Evolutionary conservation across 352 stramenopile genomes (phyloP).

Genomic region (Globisporangium radiosum): DNA sequence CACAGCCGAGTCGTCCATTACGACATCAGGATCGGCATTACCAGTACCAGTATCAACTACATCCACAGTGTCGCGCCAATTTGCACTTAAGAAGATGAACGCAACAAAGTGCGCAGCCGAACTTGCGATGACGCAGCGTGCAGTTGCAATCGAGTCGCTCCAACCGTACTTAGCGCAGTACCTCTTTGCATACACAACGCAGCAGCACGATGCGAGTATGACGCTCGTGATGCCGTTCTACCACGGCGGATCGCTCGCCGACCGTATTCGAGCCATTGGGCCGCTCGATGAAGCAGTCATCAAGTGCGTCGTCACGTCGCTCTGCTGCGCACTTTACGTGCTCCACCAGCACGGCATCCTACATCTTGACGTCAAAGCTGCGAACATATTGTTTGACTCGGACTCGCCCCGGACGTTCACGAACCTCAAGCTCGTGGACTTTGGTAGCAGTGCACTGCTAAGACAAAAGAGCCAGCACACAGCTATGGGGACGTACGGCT

Average conservation of each 20-base stretch:
- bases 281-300: constrained; percentile 26
- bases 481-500: constrained; percentile 42
- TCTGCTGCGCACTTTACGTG: constrained; percentile 40
- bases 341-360: constrained; percentile 48
- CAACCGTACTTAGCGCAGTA: constrained; percentile 46
- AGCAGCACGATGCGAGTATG: constrained; percentile 24
- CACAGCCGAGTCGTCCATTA: no score
- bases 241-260: constrained; percentile 37
- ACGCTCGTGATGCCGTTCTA: constrained; percentile 71
- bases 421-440: constrained; percentile 66
- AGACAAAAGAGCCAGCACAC: constrained; percentile 1
- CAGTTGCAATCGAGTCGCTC: constrained; percentile 23
- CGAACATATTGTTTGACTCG: constrained; percentile 59
- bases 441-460: constrained; percentile 35
- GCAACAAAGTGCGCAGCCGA: constrained; percentile 25
- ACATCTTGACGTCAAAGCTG: constrained; percentile 59
- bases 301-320: constrained; percentile 29
- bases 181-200: constrained; percentile 54
- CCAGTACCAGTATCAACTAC: not conserved
- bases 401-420: constrained; percentile 23
- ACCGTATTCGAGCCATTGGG: constrained; percentile 32
- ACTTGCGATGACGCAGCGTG: constrained; percentile 38
- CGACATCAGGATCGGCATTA: no score
- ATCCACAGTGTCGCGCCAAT: constrained; percentile 10
- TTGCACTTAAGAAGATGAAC: constrained; percentile 47